Percentiles rank a stretch among this genome's conserved stretches.
phyloP scores from a whole-genome alignment of 257 asterid species.

The Solanum appendiculatum region DNA sequence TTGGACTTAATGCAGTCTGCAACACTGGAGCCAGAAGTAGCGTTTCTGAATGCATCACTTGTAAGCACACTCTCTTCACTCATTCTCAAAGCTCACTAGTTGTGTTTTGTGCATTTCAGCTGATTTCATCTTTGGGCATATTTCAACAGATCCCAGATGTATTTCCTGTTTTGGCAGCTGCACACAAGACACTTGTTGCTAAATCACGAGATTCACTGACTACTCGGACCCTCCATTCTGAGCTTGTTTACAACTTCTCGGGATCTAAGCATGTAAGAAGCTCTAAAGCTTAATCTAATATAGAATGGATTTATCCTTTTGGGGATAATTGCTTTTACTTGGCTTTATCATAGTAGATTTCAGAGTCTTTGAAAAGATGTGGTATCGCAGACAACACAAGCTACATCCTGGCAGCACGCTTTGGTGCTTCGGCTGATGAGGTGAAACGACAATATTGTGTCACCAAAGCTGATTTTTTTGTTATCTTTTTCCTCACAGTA shows the following conservation, averaged over 20 bases:
- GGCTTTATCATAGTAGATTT: conserved; percentile 33
- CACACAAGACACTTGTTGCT: conserved; percentile 58
- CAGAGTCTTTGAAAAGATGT: conserved; percentile 83
- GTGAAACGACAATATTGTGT: conserved; percentile 19
- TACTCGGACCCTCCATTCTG: conserved; percentile 87
- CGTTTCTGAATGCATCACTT: conserved; percentile 78
- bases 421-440: conserved; percentile 71
- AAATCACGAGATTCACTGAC: conserved; percentile 64
- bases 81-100: background rate
- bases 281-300: background rate
- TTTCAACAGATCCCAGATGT: conserved; percentile 65
- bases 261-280: conserved; percentile 78
- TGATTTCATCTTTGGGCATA: background rate
- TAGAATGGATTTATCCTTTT: background rate
- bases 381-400: conserved; percentile 82
- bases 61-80: conserved; percentile 29
- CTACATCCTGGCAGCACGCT: conserved; percentile 75
- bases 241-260: conserved; percentile 88
- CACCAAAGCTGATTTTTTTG: background rate
- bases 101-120: background rate
- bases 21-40: conserved; percentile 76
- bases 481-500: background rate
- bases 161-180: conserved; percentile 90
- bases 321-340: background rate
- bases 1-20: conserved; percentile 75